These are phyloP conservation scores for Cryphonectria parasitica DNA, from an alignment of 2,329 filamentous ascomycete species.

Conservation along the genomic window DNA sequence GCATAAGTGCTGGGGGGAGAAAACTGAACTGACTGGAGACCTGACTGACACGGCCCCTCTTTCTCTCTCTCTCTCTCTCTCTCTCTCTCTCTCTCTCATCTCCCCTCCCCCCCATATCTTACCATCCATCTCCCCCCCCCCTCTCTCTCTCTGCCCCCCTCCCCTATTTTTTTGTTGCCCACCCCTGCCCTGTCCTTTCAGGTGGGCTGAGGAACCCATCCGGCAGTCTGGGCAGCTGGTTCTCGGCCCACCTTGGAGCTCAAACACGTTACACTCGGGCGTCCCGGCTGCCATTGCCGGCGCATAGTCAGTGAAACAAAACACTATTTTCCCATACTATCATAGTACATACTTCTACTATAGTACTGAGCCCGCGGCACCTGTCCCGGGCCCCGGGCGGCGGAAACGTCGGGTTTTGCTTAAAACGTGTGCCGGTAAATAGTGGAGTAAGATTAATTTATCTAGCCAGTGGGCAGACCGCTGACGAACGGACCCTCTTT, in stretches of 20 bases:
- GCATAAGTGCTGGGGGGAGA: neutral
- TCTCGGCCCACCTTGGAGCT: slow-evolving; percentile 6
- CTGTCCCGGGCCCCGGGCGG: slow-evolving; percentile 14
- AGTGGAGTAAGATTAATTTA: slow-evolving; percentile 1
- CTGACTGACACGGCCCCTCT: neutral
- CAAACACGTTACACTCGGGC: slow-evolving; percentile 19
- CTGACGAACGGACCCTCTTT: neutral
- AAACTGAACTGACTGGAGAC: neutral
- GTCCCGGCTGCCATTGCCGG: slow-evolving; percentile 11
- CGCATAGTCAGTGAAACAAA: slow-evolving; percentile 22
- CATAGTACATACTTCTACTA: no score
- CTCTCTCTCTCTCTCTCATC: no score
- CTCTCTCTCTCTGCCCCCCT: neutral
- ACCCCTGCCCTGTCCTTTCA: neutral
- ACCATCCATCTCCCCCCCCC: neutral
- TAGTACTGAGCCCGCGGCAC: slow-evolving; percentile 13
- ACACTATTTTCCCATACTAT: slow-evolving; percentile 1
- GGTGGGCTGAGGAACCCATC: slow-evolving; percentile 12
- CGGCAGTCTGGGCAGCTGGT: slow-evolving; percentile 18
- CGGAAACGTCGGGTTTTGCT: neutral
- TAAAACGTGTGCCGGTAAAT: neutral
- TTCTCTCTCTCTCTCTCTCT: neutral
- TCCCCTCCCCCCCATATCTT: neutral
- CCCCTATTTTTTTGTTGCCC: neutral
- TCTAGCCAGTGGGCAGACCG: neutral